phyloP scores from a whole-genome alignment of 1,284 basidiomycete genomes.

The Rhodotorula sp. region DNA sequence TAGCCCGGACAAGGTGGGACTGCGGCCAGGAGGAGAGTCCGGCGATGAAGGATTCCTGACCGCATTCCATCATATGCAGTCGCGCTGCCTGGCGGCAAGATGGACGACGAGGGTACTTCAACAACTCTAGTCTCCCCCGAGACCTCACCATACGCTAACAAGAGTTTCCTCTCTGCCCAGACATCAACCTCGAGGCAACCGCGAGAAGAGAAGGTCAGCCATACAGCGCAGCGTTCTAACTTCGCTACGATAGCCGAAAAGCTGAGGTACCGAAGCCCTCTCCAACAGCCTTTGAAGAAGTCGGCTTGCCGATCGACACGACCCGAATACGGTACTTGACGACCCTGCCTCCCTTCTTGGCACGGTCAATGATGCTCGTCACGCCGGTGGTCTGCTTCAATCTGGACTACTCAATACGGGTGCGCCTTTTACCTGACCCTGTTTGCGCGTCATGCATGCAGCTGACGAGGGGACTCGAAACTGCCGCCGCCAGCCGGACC shows the following conservation, averaged over 20 bases:
- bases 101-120: conserved; percentile 34
- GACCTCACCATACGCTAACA: not conserved
- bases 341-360: conserved; percentile 40
- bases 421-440: not conserved
- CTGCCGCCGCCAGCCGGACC: conserved; percentile 22
- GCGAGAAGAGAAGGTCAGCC: conserved; percentile 42
- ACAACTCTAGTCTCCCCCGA: accelerated
- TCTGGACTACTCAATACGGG: conserved; percentile 35
- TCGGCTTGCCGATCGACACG: conserved; percentile 41
- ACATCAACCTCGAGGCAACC: conserved; percentile 41
- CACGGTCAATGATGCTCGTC: conserved; percentile 41
- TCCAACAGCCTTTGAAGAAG: conserved; percentile 41
- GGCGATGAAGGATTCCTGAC: not conserved
- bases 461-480: not conserved
- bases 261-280: too few species aligned
- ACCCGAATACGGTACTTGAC: conserved; percentile 39
- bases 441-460: not conserved
- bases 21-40: too few species aligned
- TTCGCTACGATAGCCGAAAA: not conserved
- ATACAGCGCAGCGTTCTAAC: too few species aligned
- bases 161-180: conserved; percentile 3
- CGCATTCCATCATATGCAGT: conserved; percentile 6
- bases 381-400: conserved; percentile 40
- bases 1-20: conserved; percentile 41
- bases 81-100: conserved; percentile 43